Percentiles rank a stretch among this genome's conserved stretches.
Conservation (phyloP, 176 grass and related monocot genomes). For the Lolium multiflorum region DNA sequence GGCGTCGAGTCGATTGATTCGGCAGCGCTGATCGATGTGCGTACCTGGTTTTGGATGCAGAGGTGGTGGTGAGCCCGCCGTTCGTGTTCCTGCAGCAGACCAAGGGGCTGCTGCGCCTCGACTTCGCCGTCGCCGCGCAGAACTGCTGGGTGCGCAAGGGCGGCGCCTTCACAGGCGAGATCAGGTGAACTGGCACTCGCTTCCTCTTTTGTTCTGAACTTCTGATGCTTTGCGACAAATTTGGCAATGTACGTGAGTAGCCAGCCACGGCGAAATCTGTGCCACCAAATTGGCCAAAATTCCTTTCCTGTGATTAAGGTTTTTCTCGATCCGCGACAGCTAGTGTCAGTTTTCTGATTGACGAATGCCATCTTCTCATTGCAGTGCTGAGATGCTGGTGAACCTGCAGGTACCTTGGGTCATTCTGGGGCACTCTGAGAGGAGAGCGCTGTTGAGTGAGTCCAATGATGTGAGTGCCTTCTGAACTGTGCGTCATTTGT, state of each 20-base stretch:
- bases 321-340: not conserved
- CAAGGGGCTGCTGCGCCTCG: conserved; percentile 67
- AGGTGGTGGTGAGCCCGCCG: conserved; percentile 92
- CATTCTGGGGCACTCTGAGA: conserved; percentile 92
- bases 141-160: conserved; percentile 95
- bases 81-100: conserved; percentile 81
- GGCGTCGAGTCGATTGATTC: not conserved
- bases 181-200: conserved; percentile 54
- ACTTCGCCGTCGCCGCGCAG: conserved; percentile 81
- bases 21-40: conserved; percentile 11
- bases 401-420: conserved; percentile 85
- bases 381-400: conserved; percentile 78
- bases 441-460: conserved; percentile 75
- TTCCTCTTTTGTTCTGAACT: conserved; percentile 1
- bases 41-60: conserved; percentile 41
- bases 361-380: conserved; percentile 25
- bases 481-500: not conserved
- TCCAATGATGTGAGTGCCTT: conserved; percentile 65
- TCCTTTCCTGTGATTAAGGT: not conserved
- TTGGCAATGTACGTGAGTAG: not conserved
- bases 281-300: not conserved
- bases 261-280: not conserved
- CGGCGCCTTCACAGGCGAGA: conserved; percentile 91
- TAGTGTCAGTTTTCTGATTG: not conserved
- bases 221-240: not conserved